Evolutionary conservation across 257 asterid genomes (phyloP).

Genomic region (Nicotiana otophora): DNA sequence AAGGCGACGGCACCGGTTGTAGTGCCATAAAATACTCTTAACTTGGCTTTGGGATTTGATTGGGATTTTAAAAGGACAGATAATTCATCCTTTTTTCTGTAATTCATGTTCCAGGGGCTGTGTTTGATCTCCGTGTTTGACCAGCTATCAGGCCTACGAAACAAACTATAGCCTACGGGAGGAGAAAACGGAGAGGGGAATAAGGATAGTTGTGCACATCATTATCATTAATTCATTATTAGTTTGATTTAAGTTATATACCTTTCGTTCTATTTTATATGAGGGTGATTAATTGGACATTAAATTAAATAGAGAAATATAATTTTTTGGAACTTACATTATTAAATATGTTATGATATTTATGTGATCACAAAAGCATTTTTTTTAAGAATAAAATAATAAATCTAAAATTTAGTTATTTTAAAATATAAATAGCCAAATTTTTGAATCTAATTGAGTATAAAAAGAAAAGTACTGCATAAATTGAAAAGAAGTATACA

Average conservation of each 20-base stretch:
- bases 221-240: neutral
- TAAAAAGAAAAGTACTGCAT: no score
- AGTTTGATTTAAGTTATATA: neutral
- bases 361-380: no score
- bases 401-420: no score
- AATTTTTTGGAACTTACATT: no score
- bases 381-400: no score
- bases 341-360: no score
- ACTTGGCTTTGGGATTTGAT: constrained; percentile 1
- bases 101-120: constrained; percentile 5
- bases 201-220: neutral
- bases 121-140: constrained; percentile 53
- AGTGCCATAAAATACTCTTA: constrained; percentile 6
- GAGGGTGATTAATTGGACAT: no score
- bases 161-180: neutral
- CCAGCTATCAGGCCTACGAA: constrained; percentile 23
- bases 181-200: neutral
- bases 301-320: no score
- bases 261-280: no score
- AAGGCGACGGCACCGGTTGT: constrained; percentile 61
- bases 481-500: no score
- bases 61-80: constrained; percentile 3
- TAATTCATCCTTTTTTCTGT: neutral
- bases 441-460: no score
- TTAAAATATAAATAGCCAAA: no score